Base-by-base conservation (phyloP, 2,329 filamentous ascomycete species). In the Aspergillus sp. region DNA sequence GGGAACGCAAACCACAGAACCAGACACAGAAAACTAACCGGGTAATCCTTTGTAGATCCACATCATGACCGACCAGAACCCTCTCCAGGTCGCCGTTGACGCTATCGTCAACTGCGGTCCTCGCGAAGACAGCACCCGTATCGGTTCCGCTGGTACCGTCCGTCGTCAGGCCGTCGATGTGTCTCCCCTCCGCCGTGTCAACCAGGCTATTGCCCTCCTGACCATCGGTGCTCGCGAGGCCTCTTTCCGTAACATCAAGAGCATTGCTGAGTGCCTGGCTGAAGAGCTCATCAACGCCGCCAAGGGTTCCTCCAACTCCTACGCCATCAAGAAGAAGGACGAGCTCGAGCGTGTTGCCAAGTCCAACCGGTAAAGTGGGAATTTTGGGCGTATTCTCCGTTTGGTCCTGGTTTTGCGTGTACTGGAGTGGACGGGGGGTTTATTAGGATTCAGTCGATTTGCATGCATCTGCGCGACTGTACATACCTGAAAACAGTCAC, bases 301-400 rank as follows among this genome's bases (percentile, higher is more conserved):
- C 83, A 99, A 99, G 92, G 95, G 95, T 79, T 96, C 91, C 89
- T 96, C 91, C 86, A 99, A 99, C 92, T 97, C 93, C 74, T 99
- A 98, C 83, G 95, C 96, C 78, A 99, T 99, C 90, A 99, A 99
- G 92, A 99, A 99, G 92, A 99, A 99, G 94, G 95, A 99, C 84
- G 96, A 99, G 91, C 85, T 99, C 86, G 95, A 99, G 91, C 95
- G 95, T 95, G 95, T 99, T 77, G 95, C 95, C 85, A 99, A 99
- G 92, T 92, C 88, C 89, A 99, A 99, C 90, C 91, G 95, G 90
- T 99, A 98, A 93, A 93, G 67, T 67, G 71, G 61, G 68, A 71
- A 67, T 74, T 60, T 71, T 73, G 69, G 71, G 68, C 68, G 67
- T 70, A 68, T 73, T 77, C 70, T 75, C 70, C 73, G 70, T 76